phyloP scores from a whole-genome alignment of 2,329 filamentous ascomycete genomes.

The Phialemoniopsis sp. region DNA sequence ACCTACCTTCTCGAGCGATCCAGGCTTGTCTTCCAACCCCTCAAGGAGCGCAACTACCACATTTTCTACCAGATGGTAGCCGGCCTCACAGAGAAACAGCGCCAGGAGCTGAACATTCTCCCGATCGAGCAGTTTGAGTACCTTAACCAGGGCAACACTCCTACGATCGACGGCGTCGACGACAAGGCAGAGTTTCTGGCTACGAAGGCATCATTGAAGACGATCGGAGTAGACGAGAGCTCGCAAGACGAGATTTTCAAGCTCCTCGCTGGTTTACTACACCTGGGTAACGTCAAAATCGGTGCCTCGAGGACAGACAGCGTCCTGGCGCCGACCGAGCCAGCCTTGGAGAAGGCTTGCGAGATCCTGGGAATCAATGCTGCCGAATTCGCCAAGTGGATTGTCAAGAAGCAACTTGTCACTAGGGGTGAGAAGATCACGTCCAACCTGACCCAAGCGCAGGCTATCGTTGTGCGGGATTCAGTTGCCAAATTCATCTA shows the following conservation, averaged over 20 bases:
- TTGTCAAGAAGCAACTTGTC: conserved; percentile 96
- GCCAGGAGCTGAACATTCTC: conserved; percentile 72
- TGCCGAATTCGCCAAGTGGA: conserved; percentile 91
- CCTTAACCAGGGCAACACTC: conserved; percentile 89
- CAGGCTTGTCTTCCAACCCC: conserved; percentile 90
- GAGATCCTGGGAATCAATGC: conserved; percentile 83
- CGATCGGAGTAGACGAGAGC: conserved; percentile 73
- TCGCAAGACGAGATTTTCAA: conserved; percentile 86
- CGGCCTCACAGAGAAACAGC: conserved; percentile 81
- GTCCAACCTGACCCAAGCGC: conserved; percentile 89
- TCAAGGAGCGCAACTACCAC: conserved; percentile 98
- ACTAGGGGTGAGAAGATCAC: conserved; percentile 97
- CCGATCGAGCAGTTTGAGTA: conserved; percentile 92
- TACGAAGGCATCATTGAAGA: conserved; percentile 79
- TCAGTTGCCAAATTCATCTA: conserved; percentile 99
- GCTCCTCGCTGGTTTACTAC: conserved; percentile 82
- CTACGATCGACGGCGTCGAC: conserved; percentile 89
- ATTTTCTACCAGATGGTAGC: conserved; percentile 98
- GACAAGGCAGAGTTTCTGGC: conserved; percentile 92
- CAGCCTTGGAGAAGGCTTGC: conserved; percentile 77
- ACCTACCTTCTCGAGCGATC: conserved; percentile 95
- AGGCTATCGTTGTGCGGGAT: conserved; percentile 90
- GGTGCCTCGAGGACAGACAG: conserved; percentile 86
- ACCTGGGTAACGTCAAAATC: conserved; percentile 96
- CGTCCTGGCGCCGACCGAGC: conserved; percentile 73